These are phyloP conservation scores for Penicillium sp. DNA, from an alignment of 2,329 filamentous ascomycete genomes.

Conservation along the genomic window DNA sequence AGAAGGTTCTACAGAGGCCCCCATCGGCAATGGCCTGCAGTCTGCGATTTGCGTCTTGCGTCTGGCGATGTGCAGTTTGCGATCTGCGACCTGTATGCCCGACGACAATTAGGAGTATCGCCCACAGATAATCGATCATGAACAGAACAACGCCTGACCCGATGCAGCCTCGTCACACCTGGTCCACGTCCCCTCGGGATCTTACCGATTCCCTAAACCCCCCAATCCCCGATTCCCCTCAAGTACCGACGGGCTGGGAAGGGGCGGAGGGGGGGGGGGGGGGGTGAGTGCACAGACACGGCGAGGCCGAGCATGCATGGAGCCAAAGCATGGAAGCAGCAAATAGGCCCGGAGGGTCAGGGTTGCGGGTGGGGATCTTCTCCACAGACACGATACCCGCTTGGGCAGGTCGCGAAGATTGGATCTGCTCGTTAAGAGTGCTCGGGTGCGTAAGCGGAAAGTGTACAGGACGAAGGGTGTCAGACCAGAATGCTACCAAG, in stretches of 20 bases:
- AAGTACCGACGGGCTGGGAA: too few relatives aligned
- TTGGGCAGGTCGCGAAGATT: conserved; percentile 10
- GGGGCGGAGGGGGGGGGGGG: too few relatives aligned
- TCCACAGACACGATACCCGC: conserved; percentile 9
- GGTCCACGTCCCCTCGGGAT: conserved; percentile 3
- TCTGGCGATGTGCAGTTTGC: conserved; percentile 2
- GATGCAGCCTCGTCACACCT: conserved; percentile 15
- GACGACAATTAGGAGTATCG: too few relatives aligned
- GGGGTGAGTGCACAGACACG: conserved; percentile 27
- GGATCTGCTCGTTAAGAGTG: conserved; percentile 1
- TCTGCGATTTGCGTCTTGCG: not conserved
- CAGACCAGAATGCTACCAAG: not conserved
- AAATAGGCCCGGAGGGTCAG: conserved; percentile 11
- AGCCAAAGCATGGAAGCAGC: conserved; percentile 8
- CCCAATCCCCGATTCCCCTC: too few relatives aligned
- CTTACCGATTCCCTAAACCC: too few relatives aligned
- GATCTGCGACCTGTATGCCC: too few relatives aligned
- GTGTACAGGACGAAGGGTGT: too few relatives aligned
- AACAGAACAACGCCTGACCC: conserved; percentile 9
- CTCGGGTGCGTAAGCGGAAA: too few relatives aligned
- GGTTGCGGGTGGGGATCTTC: conserved; percentile 7
- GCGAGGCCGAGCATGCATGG: conserved; percentile 21
- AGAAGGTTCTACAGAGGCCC: conserved; percentile 6
- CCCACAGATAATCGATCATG: too few relatives aligned
- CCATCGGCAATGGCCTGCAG: conserved; percentile 8